Base-by-base conservation (phyloP, 129 eudicot genomes). In the Pseudognaphalium luteoalbum region DNA sequence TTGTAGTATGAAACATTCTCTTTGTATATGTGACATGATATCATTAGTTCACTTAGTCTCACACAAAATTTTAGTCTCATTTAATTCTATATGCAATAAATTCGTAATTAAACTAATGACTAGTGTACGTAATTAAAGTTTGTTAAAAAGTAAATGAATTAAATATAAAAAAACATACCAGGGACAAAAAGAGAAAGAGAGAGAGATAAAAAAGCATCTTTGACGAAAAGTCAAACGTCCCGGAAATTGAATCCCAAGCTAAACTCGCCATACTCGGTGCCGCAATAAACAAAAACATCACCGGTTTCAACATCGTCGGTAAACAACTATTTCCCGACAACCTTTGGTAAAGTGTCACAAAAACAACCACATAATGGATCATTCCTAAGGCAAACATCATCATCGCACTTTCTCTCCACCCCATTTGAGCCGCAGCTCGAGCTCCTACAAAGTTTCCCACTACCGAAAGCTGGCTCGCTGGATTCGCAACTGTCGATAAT, bases 181-280 rank as follows among this genome's bases (percentile, higher is more conserved):
- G 72, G 14, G 89, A 89, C n/a, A 78, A 29, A 70, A 84, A 88
- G 42, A 88, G 84, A 58, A 89, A 86, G 22, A 89, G 63, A 0
- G 94, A 86, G 7, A 84, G 91, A 80, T 84, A 86, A 83, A 86
- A 89, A 15, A 89, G 87, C 89, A 89, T 89, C 87, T 89, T 89
- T 20, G 91, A 82, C 7, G 89, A 70, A 68, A 20, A 51, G 32
- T 85, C 91, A 71, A 89, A 89, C 20, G 47, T 82, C 33, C 91
- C 94, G 0, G 70, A 72, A 9, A 89, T 86, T 0, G 88, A 82
- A 44, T 78, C 86, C 94, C 94, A 89, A 3, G 94, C 94, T n/a
- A 89, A 80, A 76, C 92, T 85, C 9, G 86, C 92, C 90, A 88
- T 88, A 34, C 90, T 88, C 9, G 92, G 92, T 61, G 94, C 86